Percentiles rank a stretch among this genome's conserved stretches.
Evolutionary conservation across 1,139 yeast genomes (phyloP).

Genomic region (Torulaspora globosa): DNA sequence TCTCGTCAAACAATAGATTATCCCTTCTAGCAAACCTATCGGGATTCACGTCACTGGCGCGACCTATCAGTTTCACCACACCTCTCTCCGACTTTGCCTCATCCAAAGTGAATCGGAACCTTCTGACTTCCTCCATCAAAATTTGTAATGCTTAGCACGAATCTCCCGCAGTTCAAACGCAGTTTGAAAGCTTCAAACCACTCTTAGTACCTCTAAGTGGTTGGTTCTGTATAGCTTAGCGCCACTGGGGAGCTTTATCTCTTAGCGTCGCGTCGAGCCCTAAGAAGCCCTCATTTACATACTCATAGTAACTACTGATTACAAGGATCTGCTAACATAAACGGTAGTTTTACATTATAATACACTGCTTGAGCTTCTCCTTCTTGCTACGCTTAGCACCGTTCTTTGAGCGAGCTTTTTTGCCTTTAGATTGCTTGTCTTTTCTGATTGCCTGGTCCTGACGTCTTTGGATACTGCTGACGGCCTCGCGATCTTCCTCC

Average conservation of each 20-base stretch:
- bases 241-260: conserved; percentile 11
- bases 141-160: not conserved
- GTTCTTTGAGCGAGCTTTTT: conserved; percentile 3
- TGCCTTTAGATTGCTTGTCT: conserved; percentile 3
- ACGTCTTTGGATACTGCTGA: conserved; percentile 13
- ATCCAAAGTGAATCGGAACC: conserved; percentile 13
- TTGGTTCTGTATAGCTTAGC: conserved; percentile 1
- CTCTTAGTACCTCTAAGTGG: not conserved
- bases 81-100: conserved; percentile 19
- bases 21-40: conserved; percentile 16
- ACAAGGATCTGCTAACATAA: not conserved
- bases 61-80: conserved; percentile 22
- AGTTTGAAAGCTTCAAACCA: not conserved
- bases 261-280: conserved; percentile 1
- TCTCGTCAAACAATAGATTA: conserved; percentile 22
- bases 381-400: conserved; percentile 14
- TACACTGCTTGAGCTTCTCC: conserved; percentile 26
- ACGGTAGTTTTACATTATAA: conserved; percentile 19
- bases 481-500: conserved; percentile 30
- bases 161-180: not conserved
- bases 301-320: conserved; percentile 1
- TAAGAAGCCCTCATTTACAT: conserved; percentile 4
- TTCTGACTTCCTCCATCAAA: conserved; percentile 15
- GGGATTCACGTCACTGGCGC: conserved; percentile 22
- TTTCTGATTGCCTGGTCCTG: conserved; percentile 12